phyloP scores from a whole-genome alignment of 768 basidiomycete genomes.

The Podaxis mareebaensis region DNA sequence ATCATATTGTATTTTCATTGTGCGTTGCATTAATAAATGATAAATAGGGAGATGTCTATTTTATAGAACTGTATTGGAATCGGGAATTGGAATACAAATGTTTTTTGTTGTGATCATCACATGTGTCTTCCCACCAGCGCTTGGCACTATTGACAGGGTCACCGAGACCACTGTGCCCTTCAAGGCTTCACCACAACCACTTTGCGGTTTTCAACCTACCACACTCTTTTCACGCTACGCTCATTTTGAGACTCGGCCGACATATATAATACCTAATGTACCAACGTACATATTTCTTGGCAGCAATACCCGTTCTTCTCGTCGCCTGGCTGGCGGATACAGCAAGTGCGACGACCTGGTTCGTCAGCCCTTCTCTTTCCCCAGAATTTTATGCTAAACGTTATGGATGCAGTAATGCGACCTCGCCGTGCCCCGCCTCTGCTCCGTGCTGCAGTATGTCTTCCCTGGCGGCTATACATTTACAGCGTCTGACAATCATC shows the following conservation, averaged over 20 bases:
- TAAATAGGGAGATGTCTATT: not conserved
- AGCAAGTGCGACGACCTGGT: constrained; percentile 15
- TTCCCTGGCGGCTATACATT: not conserved
- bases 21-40: not conserved
- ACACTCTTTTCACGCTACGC: constrained; percentile 1
- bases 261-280: not conserved
- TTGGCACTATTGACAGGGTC: constrained; percentile 1
- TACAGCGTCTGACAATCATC: not conserved
- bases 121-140: constrained; percentile 13
- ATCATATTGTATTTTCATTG: not conserved
- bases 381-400: not conserved
- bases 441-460: constrained; percentile 56
- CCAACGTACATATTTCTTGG: not conserved
- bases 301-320: constrained; percentile 3
- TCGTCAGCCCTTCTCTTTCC: not conserved
- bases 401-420: constrained; percentile 37
- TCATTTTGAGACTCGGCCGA: not conserved
- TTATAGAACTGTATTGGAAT: not conserved
- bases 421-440: constrained; percentile 41
- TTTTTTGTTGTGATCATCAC: not conserved
- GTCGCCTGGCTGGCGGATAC: constrained; percentile 9
- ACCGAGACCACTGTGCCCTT: not conserved
- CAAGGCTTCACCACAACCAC: not conserved
- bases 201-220: constrained; percentile 1
- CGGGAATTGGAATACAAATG: not conserved